Base-by-base conservation (phyloP, 1,284 basidiomycete species). In the Apiotrichum gamsii region DNA sequence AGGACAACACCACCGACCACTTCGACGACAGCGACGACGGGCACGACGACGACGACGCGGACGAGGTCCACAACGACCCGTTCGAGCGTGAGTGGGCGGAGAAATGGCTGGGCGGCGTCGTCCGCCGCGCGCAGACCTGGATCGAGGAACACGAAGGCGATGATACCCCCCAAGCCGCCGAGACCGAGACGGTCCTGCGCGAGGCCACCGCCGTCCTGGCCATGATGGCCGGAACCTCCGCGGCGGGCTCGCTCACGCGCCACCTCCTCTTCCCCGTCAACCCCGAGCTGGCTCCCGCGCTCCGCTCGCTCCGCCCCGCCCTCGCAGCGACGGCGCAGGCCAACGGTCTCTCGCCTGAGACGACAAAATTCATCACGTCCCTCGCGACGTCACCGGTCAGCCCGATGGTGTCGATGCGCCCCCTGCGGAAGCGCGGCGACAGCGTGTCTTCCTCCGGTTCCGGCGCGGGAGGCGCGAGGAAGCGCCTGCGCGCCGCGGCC, bases 161-260 rank as follows among this genome's bases (percentile, higher is more conserved):
- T 14, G 38, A 44, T 5, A 45, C 35, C 13, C 14, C 19, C 1
- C 28, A 16, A n/a, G 28, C 24, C 16, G 39, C 37, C 14, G 45
- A 49, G 38, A 24, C 36, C 25, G 50, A 52, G 43, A 45, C 47
- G 1, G 24, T 57, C 1, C 43, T 52, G 18, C 49, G 49, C 19
- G 75, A 78, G 20, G 85, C 85, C 0, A 81, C 86, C 1, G 77
- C 81, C 13, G 72, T 85, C 3, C 72, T 86, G 3, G 82, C 83
- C 0, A 73, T 77, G 43, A 82, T 81, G 62, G 78, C 82, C 5
- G 82, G 82, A 0, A 76, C 81, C 28, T 75, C 80, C 10, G 67
- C 69, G 19, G 67, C 68, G 8, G 65, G 68, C 11, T 61, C 61
- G 4, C 51, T 70, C 14, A 70, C 68, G 23, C 56, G 68, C 8